Base-by-base conservation (phyloP, 2,329 filamentous ascomycete genomes). In the Herpotrichia juniperi region DNA sequence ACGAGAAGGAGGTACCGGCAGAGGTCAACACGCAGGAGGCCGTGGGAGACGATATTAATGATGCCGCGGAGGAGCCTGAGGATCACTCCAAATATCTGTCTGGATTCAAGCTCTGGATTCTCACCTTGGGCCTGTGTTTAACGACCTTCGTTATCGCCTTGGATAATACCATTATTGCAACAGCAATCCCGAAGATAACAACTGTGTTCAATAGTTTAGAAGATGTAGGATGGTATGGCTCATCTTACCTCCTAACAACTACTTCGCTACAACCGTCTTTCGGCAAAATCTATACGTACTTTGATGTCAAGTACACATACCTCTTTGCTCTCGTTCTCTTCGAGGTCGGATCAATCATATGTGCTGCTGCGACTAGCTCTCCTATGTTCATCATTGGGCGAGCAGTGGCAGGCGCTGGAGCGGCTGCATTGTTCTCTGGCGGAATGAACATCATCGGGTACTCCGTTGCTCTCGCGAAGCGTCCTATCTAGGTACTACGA, bases 221-320 rank as follows among this genome's bases (percentile, higher is more conserved):
- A 11, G 74, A 77, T 59, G 69, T 77, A 3, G 74, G 72, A 4
- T 78, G 76, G 75, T 78, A 78, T 48, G 74, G 69, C 3, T 69
- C 64, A 0, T 60, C 67, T 0, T 71, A 85, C 79, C 67, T 83
- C 58, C 52, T 80, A 59, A 67, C 77, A 3, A 78, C 71, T 6
- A 74, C 71, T 31, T 64, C 73, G 1, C 55, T 75, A 0, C 78
- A 80, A 50, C 78, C 78, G 4, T 76, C 76, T 1, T 81, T 75
- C 35, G 81, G 78, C 22, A 81, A 81, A 70, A 83, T 87, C 1
- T 89, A 84, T 7, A 86, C 83, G 45, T 83, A 81, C 66, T 85
- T 84, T 57, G 71, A 78, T 11, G 75, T 84, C 52, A 81, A 80
- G 58, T 80, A 72, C 45, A 76, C 75, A 1, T 86, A 81, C 62